A percentile compares a stretch with the other conserved stretches of the same genome.
These are phyloP conservation scores for Pseudohalonectria lignicola DNA, from an alignment of 2,329 filamentous ascomycete species.

Conservation along the genomic window DNA sequence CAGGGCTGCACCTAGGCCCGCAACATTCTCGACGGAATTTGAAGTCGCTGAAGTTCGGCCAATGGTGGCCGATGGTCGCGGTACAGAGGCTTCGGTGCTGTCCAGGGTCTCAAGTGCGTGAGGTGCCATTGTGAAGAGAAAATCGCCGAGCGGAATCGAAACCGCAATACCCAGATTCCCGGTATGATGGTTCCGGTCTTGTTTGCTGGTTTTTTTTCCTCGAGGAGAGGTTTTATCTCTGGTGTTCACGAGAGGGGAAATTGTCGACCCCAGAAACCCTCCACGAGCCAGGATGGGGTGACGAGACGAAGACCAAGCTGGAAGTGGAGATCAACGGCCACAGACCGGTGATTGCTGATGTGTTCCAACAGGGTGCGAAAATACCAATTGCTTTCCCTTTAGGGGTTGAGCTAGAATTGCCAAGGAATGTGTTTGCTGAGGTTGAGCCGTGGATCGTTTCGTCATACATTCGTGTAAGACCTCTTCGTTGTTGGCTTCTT, in stretches of 20 bases:
- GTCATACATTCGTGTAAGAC: slow-evolving; percentile 5
- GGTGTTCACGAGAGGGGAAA: no score
- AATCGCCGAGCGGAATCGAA: no score
- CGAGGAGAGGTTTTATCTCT: no score
- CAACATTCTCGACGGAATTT: no score
- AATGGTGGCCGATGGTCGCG: not conserved
- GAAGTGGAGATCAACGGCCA: no score
- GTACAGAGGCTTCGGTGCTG: not conserved
- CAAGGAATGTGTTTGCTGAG: no score
- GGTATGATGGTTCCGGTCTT: not conserved
- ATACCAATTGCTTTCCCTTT: no score
- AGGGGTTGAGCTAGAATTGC: no score
- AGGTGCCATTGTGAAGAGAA: slow-evolving; percentile 1
- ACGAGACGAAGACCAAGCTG: not conserved
- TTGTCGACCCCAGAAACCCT: not conserved
- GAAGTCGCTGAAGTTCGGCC: no score
- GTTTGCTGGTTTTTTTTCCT: no score
- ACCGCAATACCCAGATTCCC: not conserved
- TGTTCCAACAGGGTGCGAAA: no score
- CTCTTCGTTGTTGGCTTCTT: not conserved
- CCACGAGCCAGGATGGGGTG: not conserved
- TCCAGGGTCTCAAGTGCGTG: slow-evolving; percentile 1
- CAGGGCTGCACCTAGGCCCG: not conserved
- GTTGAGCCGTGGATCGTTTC: not conserved
- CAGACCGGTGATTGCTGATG: no score